Evolutionary conservation across 805 yeast genomes (phyloP), one percentile per base, ranked within the genome.

Genomic region (Cyberlindnera mrakii): DNA sequence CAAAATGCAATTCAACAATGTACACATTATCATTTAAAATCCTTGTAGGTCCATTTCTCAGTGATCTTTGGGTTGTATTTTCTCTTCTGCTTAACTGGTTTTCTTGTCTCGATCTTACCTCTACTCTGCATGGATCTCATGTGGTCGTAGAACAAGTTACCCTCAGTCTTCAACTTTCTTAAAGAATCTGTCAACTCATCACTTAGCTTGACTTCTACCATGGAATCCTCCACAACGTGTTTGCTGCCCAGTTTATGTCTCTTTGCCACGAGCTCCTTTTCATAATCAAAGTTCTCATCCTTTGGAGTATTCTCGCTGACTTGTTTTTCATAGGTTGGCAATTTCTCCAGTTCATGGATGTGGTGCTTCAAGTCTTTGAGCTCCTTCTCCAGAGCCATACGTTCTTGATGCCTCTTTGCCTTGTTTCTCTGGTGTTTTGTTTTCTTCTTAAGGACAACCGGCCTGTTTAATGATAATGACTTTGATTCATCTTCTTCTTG

Each of bases 1-100:
- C 35, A 16, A 16, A 20, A 20, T 42, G 33, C 40, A 36, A 35
- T 18, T 46, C 16, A 32, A 16, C 52, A 34, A 18, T 15, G 20
- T n/a, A 36, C 25, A 29, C 19, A 10, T 8, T 30, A 23, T 44
- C 37, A 82, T 66, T 82, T 82, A 59, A 85, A 86, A 66, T 91
- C 95, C 68, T 91, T 91, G 67, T 85, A 86, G 30, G 90, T 76
- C 95, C 95, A 88, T 67, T 90, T 91, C 64, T 91, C 96, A 27
- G 95, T 85, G 48, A 84, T 66, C 71, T 84, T 87, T 46, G 75
- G 82, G 53, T 79, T 72, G 58, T 82, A 83, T 60, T 77, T 82
- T 59, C 83, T 77, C 62, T 70, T 77, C 62, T 77, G 78, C 45
- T 77, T 79, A 33, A 57, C 52, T 11, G 83, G 86, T 31, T 81